Evolutionary conservation across 148 eudicot genomes (phyloP), one percentile per base, ranked within the genome.

Genomic region (Chenopodium formosanum): DNA sequence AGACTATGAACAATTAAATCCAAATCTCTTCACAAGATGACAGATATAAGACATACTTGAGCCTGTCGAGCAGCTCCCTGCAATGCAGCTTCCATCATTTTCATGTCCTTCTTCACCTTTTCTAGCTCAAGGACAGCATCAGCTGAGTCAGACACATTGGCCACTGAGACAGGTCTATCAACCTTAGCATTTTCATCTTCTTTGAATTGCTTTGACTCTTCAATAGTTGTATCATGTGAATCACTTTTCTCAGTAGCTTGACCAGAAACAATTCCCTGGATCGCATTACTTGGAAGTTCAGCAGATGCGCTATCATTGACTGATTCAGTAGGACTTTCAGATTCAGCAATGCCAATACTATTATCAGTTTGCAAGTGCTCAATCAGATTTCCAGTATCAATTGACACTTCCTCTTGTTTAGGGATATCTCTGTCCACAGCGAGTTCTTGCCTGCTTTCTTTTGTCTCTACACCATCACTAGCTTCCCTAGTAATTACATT

Each of bases 11-110:
- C 29, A 25, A 29, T 52, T 12, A 78, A 16, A n/a, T 75, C 31
- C 56, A 47, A 20, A 62, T 27, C 65, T 62, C 67, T 32, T 32
- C 70, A 78, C 53, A 70, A 76, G 66, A 20, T 65, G 34, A 67
- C 9, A 34, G 46, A 70, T 77, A 74, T n/a, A 4, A 78, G 46
- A 78, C 82, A 75, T 89, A 94, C 99, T 94, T 96, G 98, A 79
- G 99, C 92, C 90, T 96, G 99, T 84, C 92, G 88, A 82, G 98
- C 99, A 82, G 99, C 99, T 76, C 97, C 99, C 64, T 89, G 97
- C 83, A 95, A 82, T 82, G 99, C 99, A 66, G 91, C 71, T 89
- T 93, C 99, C 99, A 95, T 93, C 96, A 93, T 92, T 89, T 95
- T 91, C 97, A 95, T 93, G 67, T 95, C 99, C 86, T 84, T 92